phyloP scores from a whole-genome alignment of 257 asterid species.

The Ophiorrhiza pumila region DNA sequence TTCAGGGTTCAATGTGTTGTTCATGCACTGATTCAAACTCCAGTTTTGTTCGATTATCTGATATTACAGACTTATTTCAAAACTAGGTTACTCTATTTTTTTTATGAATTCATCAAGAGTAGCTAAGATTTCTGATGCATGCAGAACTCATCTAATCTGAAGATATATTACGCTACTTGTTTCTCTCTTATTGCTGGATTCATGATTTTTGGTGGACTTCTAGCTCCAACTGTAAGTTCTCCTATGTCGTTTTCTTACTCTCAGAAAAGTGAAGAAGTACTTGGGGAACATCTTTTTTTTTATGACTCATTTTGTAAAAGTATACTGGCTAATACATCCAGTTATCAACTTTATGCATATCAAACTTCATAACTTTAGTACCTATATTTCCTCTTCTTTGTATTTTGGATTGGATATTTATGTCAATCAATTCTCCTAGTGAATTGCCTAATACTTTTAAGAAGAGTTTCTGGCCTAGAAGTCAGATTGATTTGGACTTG shows the following conservation, averaged over 20 bases:
- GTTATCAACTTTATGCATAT: neutral
- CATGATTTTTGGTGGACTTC: constrained; percentile 93
- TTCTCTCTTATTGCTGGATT: constrained; percentile 84
- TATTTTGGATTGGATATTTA: neutral
- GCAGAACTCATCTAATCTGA: constrained; percentile 80
- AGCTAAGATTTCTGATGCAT: constrained; percentile 5
- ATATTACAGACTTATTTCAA: no score
- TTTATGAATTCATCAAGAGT: neutral
- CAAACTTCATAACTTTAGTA: neutral
- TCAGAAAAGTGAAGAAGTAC: neutral
- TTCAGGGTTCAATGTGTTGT: neutral
- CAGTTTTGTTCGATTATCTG: neutral
- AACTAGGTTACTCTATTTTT: neutral
- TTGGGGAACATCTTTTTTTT: neutral
- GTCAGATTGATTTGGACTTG: neutral
- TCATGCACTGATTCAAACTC: neutral
- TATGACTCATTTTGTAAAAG: neutral
- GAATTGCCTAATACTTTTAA: neutral
- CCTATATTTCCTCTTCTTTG: neutral
- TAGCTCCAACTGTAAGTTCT: constrained; percentile 84
- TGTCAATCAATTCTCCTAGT: neutral
- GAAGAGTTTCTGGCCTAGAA: neutral
- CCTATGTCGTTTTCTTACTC: neutral
- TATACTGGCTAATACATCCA: neutral
- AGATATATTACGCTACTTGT: constrained; percentile 76